Conservation (phyloP, 2,329 filamentous ascomycete species). For the Didymosphaeria variabile region DNA sequence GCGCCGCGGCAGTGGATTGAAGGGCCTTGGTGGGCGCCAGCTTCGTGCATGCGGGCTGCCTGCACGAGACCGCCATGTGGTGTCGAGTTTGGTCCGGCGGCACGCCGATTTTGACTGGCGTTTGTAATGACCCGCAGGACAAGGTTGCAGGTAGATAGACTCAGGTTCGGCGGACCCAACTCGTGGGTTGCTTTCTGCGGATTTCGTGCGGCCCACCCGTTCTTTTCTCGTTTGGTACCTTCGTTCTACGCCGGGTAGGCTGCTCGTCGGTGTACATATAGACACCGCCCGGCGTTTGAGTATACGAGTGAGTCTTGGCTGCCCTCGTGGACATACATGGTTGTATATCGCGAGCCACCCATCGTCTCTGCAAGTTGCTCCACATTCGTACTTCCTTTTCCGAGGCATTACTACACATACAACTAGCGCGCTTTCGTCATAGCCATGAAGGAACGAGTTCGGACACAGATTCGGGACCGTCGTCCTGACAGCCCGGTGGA, state of each 20-base stretch:
- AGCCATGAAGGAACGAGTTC: neutral
- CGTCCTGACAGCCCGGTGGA: conserved; percentile 32
- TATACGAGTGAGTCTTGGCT: neutral
- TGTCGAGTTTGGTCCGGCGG: conserved; percentile 1
- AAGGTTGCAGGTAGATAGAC: neutral
- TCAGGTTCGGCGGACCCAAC: neutral
- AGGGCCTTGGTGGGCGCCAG: neutral
- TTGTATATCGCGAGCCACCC: conserved; percentile 2
- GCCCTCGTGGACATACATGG: neutral
- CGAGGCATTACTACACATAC: neutral
- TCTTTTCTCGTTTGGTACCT: neutral
- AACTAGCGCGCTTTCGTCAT: conserved; percentile 7
- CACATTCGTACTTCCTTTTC: neutral
- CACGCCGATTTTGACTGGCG: conserved; percentile 1
- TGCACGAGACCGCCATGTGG: conserved; percentile 4
- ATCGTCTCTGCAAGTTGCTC: neutral
- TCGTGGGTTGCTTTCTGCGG: neutral
- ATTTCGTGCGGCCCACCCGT: conserved; percentile 6
- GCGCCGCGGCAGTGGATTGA: conserved; percentile 5
- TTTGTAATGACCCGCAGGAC: neutral
- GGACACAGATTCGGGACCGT: neutral
- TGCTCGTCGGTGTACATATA: neutral
- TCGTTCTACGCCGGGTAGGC: neutral
- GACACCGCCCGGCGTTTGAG: neutral
- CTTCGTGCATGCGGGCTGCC: neutral